Evolutionary conservation across 2,329 filamentous ascomycete species (phyloP), one percentile per base, ranked within the genome.

Genomic region (Elsinoe batatas): DNA sequence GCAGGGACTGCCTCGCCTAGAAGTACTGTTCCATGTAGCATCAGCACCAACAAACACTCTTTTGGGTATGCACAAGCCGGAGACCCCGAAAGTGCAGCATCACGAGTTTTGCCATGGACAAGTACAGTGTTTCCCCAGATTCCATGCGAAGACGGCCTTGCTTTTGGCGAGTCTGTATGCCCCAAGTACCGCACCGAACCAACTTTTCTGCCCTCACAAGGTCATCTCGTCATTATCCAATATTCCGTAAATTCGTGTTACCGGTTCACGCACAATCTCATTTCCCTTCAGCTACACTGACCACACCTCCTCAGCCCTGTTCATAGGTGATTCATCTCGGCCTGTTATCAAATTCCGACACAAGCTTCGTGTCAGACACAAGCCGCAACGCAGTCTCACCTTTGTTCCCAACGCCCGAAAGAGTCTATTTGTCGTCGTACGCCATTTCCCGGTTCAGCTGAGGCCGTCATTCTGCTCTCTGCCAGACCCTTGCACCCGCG

Each of bases 361-460:
- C 40, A 44, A 44, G 40, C 44, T 49, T 49, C 44, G 44, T 49
- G 17, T 49, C 44, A 49, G 47, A 51, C 47, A 51, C 47, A 51
- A 51, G 33, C 47, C 32, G 44, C 44, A 49, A 36, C 44, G 44
- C 13, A 49, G 47, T 51, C 47, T 51, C 47, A 51, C 32, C 18
- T 38, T 35, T 51, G 35, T 35, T 30, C 47, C n/a, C 47, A 51
- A 51, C 44, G 44, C 22, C 26, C 30, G 30, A 8, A 46, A 49
- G 32, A 49, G 44, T 35, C 26, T 35, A 35, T 33, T 35, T 35
- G 15, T 33, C n/a, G 44, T 20, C 30, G 22, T 13, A 33, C 10
- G 20, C 22, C 30, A 49, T 49, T 35, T 33, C 30, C 18, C 22
- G 18, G 18, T 38, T 51, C 47, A 51, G 43, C 56, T 42, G 49